A percentile compares a stretch with the other conserved stretches of the same genome.
These are phyloP conservation scores for Verticillium klebahnii DNA, from an alignment of 2,329 filamentous ascomycete species.

Conservation along the genomic window DNA sequence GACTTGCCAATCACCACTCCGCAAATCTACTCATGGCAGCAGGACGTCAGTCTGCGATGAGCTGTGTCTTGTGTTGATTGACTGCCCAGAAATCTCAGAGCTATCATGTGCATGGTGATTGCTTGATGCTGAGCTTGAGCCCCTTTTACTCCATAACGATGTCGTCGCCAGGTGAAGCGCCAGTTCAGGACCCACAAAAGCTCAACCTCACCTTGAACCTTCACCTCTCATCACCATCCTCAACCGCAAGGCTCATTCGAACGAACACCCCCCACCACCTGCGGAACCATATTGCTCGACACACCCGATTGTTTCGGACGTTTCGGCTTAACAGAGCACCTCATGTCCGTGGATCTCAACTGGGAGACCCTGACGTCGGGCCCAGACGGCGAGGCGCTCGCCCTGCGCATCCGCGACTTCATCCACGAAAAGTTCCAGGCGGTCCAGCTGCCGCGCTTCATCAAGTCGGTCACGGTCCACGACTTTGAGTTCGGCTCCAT, in stretches of 20 bases:
- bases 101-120: no score
- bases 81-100: no score
- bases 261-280: neutral
- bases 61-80: no score
- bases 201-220: neutral
- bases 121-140: neutral
- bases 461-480: slow-evolving; percentile 91
- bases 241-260: neutral
- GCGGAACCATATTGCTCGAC: neutral
- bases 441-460: slow-evolving; percentile 87
- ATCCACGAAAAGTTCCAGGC: slow-evolving; percentile 95
- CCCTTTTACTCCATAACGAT: neutral
- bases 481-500: slow-evolving; percentile 88
- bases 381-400: slow-evolving; percentile 78
- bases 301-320: no score
- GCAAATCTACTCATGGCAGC: no score
- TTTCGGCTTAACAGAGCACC: neutral
- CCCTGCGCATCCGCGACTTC: slow-evolving; percentile 83
- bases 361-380: slow-evolving; percentile 92
- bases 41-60: no score
- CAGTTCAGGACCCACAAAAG: neutral
- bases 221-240: neutral
- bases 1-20: neutral
- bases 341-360: slow-evolving; percentile 96
- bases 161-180: neutral